Conservation (phyloP, 257 asterid species). For the Nicotiana tomentosiformis region DNA sequence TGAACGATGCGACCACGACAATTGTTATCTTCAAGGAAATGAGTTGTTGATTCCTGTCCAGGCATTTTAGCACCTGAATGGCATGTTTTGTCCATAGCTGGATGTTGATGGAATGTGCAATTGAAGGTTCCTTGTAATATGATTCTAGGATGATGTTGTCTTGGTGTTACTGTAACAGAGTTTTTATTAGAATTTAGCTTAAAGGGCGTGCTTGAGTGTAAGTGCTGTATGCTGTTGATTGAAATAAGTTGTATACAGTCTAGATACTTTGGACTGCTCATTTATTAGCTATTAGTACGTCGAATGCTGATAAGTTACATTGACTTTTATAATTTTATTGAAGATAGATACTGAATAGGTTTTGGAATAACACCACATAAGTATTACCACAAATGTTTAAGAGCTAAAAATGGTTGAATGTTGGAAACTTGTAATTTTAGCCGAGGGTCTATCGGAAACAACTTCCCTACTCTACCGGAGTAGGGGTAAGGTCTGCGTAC, state of each 20-base stretch:
- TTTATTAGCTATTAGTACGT: background rate
- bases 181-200: background rate
- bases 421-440: background rate
- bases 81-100: background rate
- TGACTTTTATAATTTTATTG: background rate
- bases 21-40: background rate
- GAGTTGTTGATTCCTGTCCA: background rate
- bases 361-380: background rate
- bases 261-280: background rate
- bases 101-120: conserved; percentile 5
- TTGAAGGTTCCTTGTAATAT: background rate
- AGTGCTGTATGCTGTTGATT: background rate
- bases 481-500: too few relatives aligned
- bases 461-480: too few relatives aligned
- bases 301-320: background rate
- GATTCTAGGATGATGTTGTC: background rate
- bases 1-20: background rate
- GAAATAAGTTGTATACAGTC: background rate
- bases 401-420: background rate
- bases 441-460: too few relatives aligned
- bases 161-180: background rate
- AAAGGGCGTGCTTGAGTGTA: background rate
- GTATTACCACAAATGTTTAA: background rate
- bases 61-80: background rate
- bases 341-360: background rate